Base-by-base conservation (phyloP, 495 filamentous ascomycete species). In the Amphirosellinia nigrospora region DNA sequence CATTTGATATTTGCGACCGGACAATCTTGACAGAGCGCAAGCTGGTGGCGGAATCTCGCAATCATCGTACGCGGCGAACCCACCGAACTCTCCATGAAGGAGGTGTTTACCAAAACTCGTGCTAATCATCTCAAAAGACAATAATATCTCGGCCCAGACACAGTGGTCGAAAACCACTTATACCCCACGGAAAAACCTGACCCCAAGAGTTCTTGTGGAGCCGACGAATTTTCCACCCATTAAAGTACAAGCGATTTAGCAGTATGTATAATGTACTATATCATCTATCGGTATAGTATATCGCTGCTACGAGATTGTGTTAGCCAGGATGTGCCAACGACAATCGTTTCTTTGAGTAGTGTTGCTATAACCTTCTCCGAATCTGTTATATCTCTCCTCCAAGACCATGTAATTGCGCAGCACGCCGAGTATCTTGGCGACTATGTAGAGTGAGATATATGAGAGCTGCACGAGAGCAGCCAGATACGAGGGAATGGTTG, bases 201-300 rank as follows among this genome's bases (percentile, higher is more conserved):
- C 21, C 23, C 64, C 38, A 16, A n/a, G 38, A 59, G 7, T n/a
- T 36, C 13, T 21, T 39, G 50, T 23, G 64, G 64, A 53, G 46
- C 8, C n/a, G 15, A 23, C 4, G 43, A 48, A 9, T 61, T 61
- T 61, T 61, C 66, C 66, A 58, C 66, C 66, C 41, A 36, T 68
- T 32, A 68, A 26, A 68, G 30, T 30, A 30, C 21, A 38, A 28
- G 36, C 64, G 46, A 55, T 2, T 13, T 11, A 65, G 11, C 4
- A 34, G n/a, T 8, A 50, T 21, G 23, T 46, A 62, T 15, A 7
- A 26, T 39, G 16, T 61, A 52, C 56, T 34, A 34, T 23, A 21
- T 5, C 8, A 28, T 38, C 39, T 26, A 67, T 58, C 52, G 32
- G 21, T n/a, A 21, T 19, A 7, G 6, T 7, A n/a, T 23, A 45